Conservation (phyloP, 2,329 filamentous ascomycete species). For the Beauveria varroae region DNA sequence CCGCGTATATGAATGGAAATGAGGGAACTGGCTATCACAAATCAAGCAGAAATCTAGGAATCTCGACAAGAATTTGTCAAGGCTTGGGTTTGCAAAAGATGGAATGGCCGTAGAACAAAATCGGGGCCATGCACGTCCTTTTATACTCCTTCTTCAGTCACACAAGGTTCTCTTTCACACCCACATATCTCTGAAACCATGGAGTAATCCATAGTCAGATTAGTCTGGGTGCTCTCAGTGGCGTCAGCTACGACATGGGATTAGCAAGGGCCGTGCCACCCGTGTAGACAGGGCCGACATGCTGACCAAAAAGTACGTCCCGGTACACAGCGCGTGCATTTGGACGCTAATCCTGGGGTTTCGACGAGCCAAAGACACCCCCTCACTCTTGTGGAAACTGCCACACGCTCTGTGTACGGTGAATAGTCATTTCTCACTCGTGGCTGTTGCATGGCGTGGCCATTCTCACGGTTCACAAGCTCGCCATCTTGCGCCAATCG, state of each 20-base stretch:
- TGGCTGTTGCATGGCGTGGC: background rate
- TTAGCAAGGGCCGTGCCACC: slow-evolving; percentile 7
- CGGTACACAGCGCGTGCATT: background rate
- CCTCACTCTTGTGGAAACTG: background rate
- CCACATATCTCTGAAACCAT: background rate
- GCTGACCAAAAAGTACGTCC: background rate
- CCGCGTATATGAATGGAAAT: background rate
- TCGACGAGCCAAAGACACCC: background rate
- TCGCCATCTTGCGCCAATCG: background rate
- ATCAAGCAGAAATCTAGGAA: background rate
- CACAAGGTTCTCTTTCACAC: background rate
- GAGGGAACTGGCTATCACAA: no score
- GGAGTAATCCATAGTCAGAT: background rate
- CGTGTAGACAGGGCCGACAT: background rate
- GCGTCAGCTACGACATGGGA: slow-evolving; percentile 9
- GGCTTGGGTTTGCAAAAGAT: background rate
- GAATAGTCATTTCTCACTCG: background rate
- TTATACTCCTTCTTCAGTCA: background rate
- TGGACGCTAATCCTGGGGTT: background rate
- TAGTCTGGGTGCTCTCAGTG: background rate
- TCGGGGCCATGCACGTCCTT: background rate
- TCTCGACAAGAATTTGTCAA: background rate
- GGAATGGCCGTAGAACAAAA: background rate
- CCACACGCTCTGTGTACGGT: no score
- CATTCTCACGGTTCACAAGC: background rate